These are phyloP conservation scores for Penicillium aurantiogriseum DNA, from an alignment of 2,329 filamentous ascomycete genomes.

Conservation along the genomic window DNA sequence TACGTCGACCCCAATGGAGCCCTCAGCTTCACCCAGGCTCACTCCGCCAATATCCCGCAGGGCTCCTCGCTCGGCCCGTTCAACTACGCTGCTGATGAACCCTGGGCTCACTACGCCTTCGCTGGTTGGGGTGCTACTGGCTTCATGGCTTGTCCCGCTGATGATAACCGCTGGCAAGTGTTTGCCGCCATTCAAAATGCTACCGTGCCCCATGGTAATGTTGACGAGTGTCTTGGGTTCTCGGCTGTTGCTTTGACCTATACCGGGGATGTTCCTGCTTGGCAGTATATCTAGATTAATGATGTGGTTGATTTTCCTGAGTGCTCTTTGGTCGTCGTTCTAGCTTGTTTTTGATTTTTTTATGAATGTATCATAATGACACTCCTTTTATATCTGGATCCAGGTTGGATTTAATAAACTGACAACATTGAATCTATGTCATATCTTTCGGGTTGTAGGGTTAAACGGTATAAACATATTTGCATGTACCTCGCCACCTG, in stretches of 20 bases:
- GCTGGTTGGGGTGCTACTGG: slow-evolving; percentile 37
- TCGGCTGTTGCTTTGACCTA: slow-evolving; percentile 35
- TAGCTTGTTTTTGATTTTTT: background rate
- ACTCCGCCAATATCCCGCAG: slow-evolving; percentile 53
- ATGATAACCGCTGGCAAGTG: slow-evolving; percentile 40
- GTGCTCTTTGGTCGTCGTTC: background rate
- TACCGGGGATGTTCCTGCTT: slow-evolving; percentile 32
- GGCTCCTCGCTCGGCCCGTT: slow-evolving; percentile 56
- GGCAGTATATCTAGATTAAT: slow-evolving; percentile 41
- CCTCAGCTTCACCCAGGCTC: slow-evolving; percentile 57
- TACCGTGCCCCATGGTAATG: slow-evolving; percentile 41
- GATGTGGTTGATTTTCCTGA: background rate
- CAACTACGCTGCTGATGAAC: slow-evolving; percentile 32
- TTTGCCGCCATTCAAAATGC: slow-evolving; percentile 43
- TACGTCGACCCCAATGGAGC: slow-evolving; percentile 57
- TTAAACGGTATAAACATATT: background rate
- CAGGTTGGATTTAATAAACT: background rate
- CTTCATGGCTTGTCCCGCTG: slow-evolving; percentile 47
- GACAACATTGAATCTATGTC: background rate
- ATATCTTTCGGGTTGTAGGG: background rate
- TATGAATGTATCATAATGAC: background rate
- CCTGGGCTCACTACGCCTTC: slow-evolving; percentile 34
- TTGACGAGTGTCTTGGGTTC: slow-evolving; percentile 42
- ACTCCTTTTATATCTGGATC: background rate
- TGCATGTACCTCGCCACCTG: background rate